Evolutionary conservation across 2,329 filamentous ascomycete species (phyloP).

Genomic region (Fusarium mexicanum): DNA sequence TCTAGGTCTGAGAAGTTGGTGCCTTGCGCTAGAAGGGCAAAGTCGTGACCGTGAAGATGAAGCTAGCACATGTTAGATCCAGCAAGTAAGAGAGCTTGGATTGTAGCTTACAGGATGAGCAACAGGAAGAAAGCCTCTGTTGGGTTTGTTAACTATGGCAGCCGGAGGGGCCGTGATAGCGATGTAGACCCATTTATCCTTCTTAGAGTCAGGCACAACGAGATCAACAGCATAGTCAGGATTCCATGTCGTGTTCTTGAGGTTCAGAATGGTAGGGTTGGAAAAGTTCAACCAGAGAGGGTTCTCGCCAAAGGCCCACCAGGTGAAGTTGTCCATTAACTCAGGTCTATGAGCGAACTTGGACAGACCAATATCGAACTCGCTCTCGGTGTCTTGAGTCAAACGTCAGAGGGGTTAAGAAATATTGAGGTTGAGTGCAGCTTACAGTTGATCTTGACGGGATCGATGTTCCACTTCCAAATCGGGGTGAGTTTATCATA

Average conservation of each 20-base stretch:
- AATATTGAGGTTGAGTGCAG: too few relatives aligned
- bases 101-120: conserved; percentile 12
- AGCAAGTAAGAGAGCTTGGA: too few relatives aligned
- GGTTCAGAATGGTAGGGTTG: conserved; percentile 12
- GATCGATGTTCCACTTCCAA: background rate
- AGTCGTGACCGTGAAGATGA: conserved; percentile 25
- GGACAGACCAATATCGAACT: background rate
- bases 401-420: rapidly evolving
- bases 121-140: background rate
- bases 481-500: background rate
- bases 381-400: background rate
- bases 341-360: background rate
- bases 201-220: background rate
- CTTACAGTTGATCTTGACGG: background rate
- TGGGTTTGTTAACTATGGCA: background rate
- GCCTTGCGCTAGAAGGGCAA: conserved; percentile 18
- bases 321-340: background rate
- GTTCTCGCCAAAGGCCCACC: conserved; percentile 12
- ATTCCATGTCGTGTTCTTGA: conserved; percentile 6
- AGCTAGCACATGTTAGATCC: background rate
- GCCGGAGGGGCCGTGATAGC: conserved; percentile 11
- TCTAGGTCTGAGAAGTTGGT: background rate
- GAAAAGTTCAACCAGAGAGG: conserved; percentile 30
- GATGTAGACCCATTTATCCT: conserved; percentile 21
- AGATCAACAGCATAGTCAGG: conserved; percentile 24